Evolutionary conservation across 371 early-diverging fungal species (phyloP).

Genomic region (Dichotomocladium elegans): DNA sequence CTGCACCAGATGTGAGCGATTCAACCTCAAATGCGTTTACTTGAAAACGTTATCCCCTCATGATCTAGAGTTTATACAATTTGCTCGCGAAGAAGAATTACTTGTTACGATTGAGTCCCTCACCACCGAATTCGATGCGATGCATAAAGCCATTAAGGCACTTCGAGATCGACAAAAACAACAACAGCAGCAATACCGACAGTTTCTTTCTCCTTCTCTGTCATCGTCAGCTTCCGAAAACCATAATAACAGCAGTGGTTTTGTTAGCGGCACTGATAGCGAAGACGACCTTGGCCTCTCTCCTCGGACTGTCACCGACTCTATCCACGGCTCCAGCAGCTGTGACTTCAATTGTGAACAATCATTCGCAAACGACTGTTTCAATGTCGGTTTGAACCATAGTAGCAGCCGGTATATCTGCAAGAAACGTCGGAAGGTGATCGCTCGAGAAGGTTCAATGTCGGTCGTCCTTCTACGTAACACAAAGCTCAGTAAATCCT

Average conservation of each 20-base stretch:
- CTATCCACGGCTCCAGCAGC: too few species aligned
- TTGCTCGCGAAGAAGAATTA: slow-evolving; percentile 13
- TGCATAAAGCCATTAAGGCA: slow-evolving; percentile 17
- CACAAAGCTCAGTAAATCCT: background rate
- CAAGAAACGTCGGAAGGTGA: slow-evolving; percentile 2
- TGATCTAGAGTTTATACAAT: slow-evolving; percentile 26
- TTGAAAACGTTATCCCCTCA: slow-evolving; percentile 16
- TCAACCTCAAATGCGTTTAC: slow-evolving; percentile 25
- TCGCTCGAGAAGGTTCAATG: slow-evolving; percentile 4
- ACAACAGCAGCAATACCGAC: too few species aligned
- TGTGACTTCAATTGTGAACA: too few species aligned
- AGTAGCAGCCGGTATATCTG: too few species aligned
- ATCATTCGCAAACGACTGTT: too few species aligned
- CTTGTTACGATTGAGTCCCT: slow-evolving; percentile 12
- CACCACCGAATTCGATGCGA: slow-evolving; percentile 13
- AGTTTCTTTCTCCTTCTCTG: too few species aligned
- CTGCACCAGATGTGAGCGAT: slow-evolving; percentile 21
- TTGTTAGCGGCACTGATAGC: too few species aligned
- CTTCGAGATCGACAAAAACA: background rate
- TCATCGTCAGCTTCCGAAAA: too few species aligned
- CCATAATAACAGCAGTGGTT: background rate
- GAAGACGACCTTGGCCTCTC: too few species aligned
- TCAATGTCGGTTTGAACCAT: too few species aligned
- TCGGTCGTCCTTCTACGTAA: background rate
- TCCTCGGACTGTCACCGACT: too few species aligned